Evolutionary conservation across 768 basidiomycete genomes (phyloP).

Genomic region (Phaffia tasmanica): DNA sequence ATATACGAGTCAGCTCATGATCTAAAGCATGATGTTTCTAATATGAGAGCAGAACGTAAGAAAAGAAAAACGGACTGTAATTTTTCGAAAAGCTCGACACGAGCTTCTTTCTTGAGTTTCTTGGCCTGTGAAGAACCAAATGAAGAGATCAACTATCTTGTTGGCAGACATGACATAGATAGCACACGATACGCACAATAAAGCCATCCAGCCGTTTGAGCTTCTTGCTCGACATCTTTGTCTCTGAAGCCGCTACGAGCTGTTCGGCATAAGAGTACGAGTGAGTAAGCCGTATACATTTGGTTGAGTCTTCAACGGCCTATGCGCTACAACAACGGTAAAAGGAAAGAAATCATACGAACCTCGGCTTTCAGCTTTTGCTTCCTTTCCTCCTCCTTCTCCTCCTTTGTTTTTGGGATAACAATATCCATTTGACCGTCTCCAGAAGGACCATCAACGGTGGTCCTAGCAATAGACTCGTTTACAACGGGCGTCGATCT

Average conservation of each 20-base stretch:
- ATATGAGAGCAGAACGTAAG: slow-evolving; percentile 6
- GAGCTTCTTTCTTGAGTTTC: slow-evolving; percentile 83
- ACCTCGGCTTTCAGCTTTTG: slow-evolving; percentile 57
- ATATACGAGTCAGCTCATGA: too few relatives aligned
- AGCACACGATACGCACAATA: slow-evolving; percentile 49
- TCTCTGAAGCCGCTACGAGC: slow-evolving; percentile 38
- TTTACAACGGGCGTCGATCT: slow-evolving; percentile 30
- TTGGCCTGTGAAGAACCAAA: slow-evolving; percentile 53
- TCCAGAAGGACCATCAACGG: slow-evolving; percentile 24
- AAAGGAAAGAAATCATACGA: slow-evolving; percentile 25
- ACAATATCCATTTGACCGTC: slow-evolving; percentile 55
- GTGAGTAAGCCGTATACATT: not conserved
- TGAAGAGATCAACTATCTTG: not conserved
- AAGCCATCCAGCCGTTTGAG: slow-evolving; percentile 83
- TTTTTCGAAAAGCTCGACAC: slow-evolving; percentile 62
- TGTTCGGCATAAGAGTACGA: not conserved
- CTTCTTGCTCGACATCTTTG: slow-evolving; percentile 71
- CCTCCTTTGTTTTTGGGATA: slow-evolving; percentile 50
- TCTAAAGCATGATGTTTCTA: too few relatives aligned
- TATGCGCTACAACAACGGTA: slow-evolving; percentile 2
- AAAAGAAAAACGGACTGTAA: slow-evolving; percentile 52
- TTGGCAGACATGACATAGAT: not conserved
- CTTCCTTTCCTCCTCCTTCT: slow-evolving; percentile 52
- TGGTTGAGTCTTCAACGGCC: not conserved
- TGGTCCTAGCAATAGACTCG: slow-evolving; percentile 18